Base-by-base conservation (phyloP, 2,329 filamentous ascomycete species). In the Pseudodiploospora longispora region DNA sequence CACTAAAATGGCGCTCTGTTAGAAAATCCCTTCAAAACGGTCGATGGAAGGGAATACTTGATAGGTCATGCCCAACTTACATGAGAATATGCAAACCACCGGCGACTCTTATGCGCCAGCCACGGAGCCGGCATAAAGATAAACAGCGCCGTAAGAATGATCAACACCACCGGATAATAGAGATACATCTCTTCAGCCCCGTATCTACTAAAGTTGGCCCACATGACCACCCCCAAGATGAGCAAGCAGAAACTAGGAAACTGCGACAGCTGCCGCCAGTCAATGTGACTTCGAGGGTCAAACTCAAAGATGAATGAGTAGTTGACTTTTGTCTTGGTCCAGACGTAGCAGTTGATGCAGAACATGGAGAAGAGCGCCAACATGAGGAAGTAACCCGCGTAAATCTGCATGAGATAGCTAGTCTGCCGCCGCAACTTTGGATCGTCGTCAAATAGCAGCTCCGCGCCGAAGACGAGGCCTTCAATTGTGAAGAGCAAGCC, bases 251-350 rank as follows among this genome's bases (percentile, higher is more conserved):
- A 82, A 53, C 86, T 86, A 3, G 93, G 90, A 50, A 97, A 83
- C 72, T 93, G 86, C 6, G 85, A 74, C 30, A 96, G 72, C 61
- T 95, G 82, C 53, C 87, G 82, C 89, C 91, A 98, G 63, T 97
- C 87, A 29, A 97, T 69, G 51, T 83, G 80, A 61, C 93, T 82
- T 46, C 91, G 76, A 43, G 83, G 82, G 68, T 97, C 90, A 59
- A 95, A 93, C 66, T 98, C 93, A 59, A 98, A 98, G 54, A 97
- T 88, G 63, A 96, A 96, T 43, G 84, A 79, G 61, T 97, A 97
- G 61, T 98, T 98, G 65, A 98, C 87, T 64, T 91, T 94, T 60
- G 83, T 82, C 41, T 70, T 71, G 5, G 81, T 80, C 88, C 91
- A 98, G 10, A 95, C 67, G 44, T 82, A 81, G 61, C 90, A 95